These are phyloP conservation scores for Aureobasidium mangrovei DNA, from an alignment of 2,329 filamentous ascomycete genomes.

Conservation along the genomic window DNA sequence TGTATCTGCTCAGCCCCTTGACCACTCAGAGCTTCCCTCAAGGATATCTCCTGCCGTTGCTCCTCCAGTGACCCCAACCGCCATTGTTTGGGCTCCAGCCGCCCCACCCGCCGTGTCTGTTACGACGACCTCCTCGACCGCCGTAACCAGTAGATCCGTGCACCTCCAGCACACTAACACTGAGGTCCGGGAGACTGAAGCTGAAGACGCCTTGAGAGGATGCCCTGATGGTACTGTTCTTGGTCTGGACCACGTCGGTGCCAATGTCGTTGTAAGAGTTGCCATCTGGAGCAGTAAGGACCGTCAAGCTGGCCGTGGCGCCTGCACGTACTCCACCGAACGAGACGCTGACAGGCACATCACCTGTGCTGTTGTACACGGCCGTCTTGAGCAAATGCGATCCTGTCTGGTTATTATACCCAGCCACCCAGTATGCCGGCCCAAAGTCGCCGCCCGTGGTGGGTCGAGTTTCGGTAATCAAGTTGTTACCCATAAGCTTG, in stretches of 20 bases:
- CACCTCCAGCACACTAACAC: conserved; percentile 48
- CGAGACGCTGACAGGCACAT: conserved; percentile 27
- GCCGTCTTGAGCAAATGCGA: conserved; percentile 36
- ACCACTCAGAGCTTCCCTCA: background rate
- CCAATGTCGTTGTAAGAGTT: conserved; percentile 30
- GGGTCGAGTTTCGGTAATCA: conserved; percentile 32
- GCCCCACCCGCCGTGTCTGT: background rate
- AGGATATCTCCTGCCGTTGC: background rate
- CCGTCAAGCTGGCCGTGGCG: conserved; percentile 30
- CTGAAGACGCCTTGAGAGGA: conserved; percentile 40
- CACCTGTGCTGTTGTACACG: conserved; percentile 37
- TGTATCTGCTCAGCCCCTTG: background rate
- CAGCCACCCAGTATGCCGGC: conserved; percentile 37
- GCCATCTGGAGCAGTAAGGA: conserved; percentile 29
- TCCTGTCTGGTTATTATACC: conserved; percentile 27
- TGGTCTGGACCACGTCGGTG: conserved; percentile 38
- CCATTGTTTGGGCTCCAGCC: background rate
- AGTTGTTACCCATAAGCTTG: conserved; percentile 30
- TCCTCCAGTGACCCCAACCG: background rate
- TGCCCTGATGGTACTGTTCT: conserved; percentile 33
- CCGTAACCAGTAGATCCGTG: conserved; percentile 11
- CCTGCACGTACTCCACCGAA: conserved; percentile 28
- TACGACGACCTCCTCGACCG: background rate
- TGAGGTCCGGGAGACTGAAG: conserved; percentile 47
- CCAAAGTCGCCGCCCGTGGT: conserved; percentile 24